Conservation (phyloP, 148 eudicot genomes). For the Rhododendron williamsianum region DNA sequence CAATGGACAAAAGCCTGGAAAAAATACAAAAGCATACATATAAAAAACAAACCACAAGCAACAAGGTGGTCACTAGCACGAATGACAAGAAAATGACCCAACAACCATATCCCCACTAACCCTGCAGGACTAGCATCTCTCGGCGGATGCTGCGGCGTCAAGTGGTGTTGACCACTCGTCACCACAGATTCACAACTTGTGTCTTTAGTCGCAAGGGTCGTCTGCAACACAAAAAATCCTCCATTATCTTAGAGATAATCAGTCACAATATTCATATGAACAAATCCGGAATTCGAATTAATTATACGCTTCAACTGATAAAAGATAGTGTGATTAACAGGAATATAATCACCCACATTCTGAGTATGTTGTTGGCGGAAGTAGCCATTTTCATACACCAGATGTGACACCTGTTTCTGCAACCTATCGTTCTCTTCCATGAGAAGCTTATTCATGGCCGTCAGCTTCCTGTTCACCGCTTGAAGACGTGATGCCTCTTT, state of each 20-base stretch:
- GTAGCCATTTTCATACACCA: constrained; percentile 92
- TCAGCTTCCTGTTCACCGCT: constrained; percentile 87
- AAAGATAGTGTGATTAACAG: not conserved
- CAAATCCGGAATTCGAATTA: not conserved
- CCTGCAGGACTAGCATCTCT: constrained; percentile 99
- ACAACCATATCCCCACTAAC: constrained; percentile 59
- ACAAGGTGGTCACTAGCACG: constrained; percentile 24
- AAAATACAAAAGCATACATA: constrained; percentile 24
- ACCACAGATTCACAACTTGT: constrained; percentile 98
- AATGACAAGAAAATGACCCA: constrained; percentile 41
- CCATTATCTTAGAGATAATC: no score
- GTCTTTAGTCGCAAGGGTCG: constrained; percentile 68
- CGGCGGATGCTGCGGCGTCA: constrained; percentile 87
- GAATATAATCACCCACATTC: constrained; percentile 38
- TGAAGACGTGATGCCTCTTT: constrained; percentile 91
- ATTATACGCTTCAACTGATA: not conserved
- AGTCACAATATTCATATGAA: not conserved
- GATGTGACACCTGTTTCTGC: constrained; percentile 89
- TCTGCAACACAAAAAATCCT: constrained; percentile 31
- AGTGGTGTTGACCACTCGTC: constrained; percentile 95
- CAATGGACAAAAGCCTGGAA: constrained; percentile 97
- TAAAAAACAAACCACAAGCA: constrained; percentile 36
- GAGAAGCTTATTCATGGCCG: constrained; percentile 96
- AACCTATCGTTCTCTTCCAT: constrained; percentile 98
- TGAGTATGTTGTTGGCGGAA: constrained; percentile 86